These are phyloP conservation scores for Claviceps spartinae DNA, from an alignment of 2,329 filamentous ascomycete genomes.

Conservation along the genomic window DNA sequence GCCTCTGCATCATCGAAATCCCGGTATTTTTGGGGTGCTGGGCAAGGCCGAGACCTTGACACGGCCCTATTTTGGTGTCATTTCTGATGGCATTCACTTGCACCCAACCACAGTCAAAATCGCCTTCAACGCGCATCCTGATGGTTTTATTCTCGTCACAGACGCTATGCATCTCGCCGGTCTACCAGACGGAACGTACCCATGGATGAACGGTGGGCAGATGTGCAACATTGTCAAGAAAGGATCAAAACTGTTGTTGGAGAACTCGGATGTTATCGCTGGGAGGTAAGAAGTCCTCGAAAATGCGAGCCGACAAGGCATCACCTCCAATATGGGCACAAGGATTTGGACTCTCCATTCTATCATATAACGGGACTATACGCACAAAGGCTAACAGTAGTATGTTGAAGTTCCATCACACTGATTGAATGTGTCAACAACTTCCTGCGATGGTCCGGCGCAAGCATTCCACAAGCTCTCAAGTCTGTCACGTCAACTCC, in stretches of 20 bases:
- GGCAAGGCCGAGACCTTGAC: conserved; percentile 46
- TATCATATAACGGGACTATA: neutral
- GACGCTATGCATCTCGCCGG: conserved; percentile 85
- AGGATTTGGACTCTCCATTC: neutral
- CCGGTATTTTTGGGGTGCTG: conserved; percentile 76
- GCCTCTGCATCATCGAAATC: conserved; percentile 80
- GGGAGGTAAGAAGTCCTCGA: conserved; percentile 41
- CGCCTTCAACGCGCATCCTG: conserved; percentile 72
- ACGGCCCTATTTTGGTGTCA: conserved; percentile 75
- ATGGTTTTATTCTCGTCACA: conserved; percentile 77
- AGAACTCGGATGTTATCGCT: conserved; percentile 67
- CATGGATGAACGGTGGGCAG: conserved; percentile 64
- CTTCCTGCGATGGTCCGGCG: conserved; percentile 62
- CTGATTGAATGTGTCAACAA: conserved; percentile 76
- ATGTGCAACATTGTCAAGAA: conserved; percentile 52
- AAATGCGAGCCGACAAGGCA: neutral
- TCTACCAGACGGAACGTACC: conserved; percentile 69
- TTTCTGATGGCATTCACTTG: conserved; percentile 80
- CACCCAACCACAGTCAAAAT: conserved; percentile 83
- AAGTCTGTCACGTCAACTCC: conserved; percentile 64
- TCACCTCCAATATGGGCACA: neutral
- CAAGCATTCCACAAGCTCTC: conserved; percentile 53
- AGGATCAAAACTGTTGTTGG: conserved; percentile 58
- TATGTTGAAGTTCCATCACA: conserved; percentile 43
- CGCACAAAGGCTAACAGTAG: conserved; percentile 3